Evolutionary conservation across 2,329 filamentous ascomycete species (phyloP).

Genomic region (Amauroascus niger): DNA sequence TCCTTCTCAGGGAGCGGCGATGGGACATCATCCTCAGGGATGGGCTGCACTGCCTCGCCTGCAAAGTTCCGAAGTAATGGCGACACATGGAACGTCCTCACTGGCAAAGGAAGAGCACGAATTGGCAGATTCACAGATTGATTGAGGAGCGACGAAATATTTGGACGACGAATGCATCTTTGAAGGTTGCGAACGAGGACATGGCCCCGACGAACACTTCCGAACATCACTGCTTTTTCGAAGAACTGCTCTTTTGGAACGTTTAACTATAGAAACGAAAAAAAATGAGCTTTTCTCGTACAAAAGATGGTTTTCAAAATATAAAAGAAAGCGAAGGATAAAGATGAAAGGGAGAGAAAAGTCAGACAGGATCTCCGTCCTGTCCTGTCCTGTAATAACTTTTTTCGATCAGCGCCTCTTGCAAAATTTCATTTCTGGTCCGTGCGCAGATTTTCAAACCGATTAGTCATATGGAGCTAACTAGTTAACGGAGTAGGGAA

Average conservation of each 20-base stretch:
- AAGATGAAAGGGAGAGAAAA: conserved; percentile 5
- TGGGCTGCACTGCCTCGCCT: conserved; percentile 20
- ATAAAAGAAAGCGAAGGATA: not conserved
- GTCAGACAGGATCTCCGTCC: not conserved
- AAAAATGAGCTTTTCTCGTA: not conserved
- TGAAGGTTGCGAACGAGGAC: conserved; percentile 31
- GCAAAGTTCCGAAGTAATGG: conserved; percentile 23
- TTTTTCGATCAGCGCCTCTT: not conserved
- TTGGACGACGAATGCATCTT: conserved; percentile 25
- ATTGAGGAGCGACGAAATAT: conserved; percentile 20
- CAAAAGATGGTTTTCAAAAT: not conserved
- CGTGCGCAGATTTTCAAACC: not conserved
- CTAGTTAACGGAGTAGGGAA: no score
- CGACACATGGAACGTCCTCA: conserved; percentile 27
- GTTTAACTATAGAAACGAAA: not conserved
- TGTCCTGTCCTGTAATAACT: not conserved
- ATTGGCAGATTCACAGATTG: conserved; percentile 22
- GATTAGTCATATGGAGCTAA: no score
- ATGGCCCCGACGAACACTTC: conserved; percentile 31
- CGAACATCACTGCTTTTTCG: conserved; percentile 26
- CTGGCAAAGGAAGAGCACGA: conserved; percentile 16
- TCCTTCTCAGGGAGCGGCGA: conserved; percentile 10
- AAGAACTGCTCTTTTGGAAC: not conserved
- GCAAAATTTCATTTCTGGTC: not conserved
- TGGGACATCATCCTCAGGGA: not conserved